Evolutionary conservation across 495 filamentous ascomycete genomes (phyloP).

Genomic region (Neurospora tetrasperma): DNA sequence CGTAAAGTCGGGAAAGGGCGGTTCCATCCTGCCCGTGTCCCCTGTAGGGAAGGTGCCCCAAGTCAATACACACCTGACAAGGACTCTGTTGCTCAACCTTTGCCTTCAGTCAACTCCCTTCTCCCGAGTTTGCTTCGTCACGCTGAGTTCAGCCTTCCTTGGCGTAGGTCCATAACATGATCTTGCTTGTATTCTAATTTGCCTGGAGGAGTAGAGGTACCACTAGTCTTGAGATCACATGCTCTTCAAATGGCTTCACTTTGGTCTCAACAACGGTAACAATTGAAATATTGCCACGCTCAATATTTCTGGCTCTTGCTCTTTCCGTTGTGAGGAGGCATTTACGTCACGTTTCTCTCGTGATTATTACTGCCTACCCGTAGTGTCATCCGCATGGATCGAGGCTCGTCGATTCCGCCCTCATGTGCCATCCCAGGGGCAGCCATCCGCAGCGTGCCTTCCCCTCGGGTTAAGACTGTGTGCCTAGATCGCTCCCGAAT

Average conservation of each 20-base stretch:
- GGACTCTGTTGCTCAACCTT: not conserved
- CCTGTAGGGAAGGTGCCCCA: not conserved
- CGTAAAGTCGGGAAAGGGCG: not conserved
- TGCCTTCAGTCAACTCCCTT: not conserved
- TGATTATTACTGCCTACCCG: not conserved
- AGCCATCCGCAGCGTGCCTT: not conserved
- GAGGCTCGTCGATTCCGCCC: not conserved
- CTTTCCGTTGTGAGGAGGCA: not conserved
- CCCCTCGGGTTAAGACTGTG: not conserved
- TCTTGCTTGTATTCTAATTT: not conserved
- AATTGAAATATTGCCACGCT: too few species aligned
- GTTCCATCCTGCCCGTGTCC: not conserved
- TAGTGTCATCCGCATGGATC: not conserved
- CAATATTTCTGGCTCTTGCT: too few species aligned
- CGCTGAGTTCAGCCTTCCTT: not conserved
- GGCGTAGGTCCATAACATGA: not conserved
- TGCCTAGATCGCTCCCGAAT: not conserved
- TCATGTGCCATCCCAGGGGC: not conserved
- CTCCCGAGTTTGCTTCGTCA: not conserved
- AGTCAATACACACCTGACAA: not conserved
- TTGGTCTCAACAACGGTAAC: not conserved
- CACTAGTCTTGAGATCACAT: too few species aligned
- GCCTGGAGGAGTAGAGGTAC: not conserved
- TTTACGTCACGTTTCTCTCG: not conserved
- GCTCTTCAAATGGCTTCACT: not conserved